Conservation (phyloP, 495 filamentous ascomycete species). For the Cenococcum geophilum region DNA sequence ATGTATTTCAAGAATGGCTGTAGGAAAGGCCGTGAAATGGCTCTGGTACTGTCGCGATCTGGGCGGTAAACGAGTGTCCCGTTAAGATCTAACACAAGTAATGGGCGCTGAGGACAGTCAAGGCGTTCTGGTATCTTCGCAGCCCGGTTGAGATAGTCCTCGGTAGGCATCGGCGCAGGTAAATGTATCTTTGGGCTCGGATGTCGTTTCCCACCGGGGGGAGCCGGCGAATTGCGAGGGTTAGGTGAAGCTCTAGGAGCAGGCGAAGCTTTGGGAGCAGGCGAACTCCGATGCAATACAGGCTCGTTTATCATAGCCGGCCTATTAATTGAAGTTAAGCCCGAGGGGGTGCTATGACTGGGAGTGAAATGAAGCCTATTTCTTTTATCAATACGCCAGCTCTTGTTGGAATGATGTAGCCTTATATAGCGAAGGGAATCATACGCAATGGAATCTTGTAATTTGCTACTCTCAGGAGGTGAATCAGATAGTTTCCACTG, state of each 20-base stretch:
- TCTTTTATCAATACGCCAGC: slow-evolving; percentile 18
- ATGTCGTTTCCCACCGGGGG: slow-evolving; percentile 4
- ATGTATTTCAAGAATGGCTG: slow-evolving; percentile 59
- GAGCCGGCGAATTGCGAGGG: no score
- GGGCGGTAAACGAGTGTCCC: slow-evolving; percentile 78
- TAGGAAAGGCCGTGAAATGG: slow-evolving; percentile 60
- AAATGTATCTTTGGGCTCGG: slow-evolving; percentile 16
- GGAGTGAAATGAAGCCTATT: background rate
- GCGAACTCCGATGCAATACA: no score
- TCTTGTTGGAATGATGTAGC: background rate
- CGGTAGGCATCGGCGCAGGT: slow-evolving; percentile 39
- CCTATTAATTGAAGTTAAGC: background rate
- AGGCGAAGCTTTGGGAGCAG: no score
- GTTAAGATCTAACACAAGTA: slow-evolving; percentile 88
- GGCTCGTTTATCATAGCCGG: no score
- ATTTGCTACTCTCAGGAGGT: background rate
- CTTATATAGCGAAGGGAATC: background rate
- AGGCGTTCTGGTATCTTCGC: slow-evolving; percentile 31
- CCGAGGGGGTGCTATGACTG: background rate
- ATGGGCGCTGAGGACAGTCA: slow-evolving; percentile 39
- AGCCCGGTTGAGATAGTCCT: slow-evolving; percentile 45
- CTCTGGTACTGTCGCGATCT: slow-evolving; percentile 37
- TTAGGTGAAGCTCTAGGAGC: no score
- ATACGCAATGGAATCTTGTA: slow-evolving; percentile 25
- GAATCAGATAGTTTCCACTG: background rate